These are phyloP conservation scores for Erysimum pusillum DNA, from an alignment of 441 rosid genomes.

Conservation along the genomic window DNA sequence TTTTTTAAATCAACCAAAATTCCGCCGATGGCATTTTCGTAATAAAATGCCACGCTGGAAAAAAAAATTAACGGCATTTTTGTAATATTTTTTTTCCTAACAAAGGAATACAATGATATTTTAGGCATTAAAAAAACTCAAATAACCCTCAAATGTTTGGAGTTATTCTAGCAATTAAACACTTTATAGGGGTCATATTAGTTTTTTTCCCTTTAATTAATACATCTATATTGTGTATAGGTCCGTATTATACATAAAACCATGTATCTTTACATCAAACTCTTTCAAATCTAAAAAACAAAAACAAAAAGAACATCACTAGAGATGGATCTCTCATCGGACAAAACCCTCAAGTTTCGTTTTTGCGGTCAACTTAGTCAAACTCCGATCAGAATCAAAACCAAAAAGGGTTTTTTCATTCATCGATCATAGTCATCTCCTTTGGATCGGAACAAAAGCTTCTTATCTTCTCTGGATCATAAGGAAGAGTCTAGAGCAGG, in stretches of 20 bases:
- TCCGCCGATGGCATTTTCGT: too few species aligned
- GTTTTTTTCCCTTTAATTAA: too few species aligned
- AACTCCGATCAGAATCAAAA: conserved; percentile 39
- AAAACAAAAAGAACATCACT: conserved; percentile 13
- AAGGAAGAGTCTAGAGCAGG: conserved; percentile 44
- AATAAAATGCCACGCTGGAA: too few species aligned
- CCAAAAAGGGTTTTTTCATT: conserved; percentile 43
- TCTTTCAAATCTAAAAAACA: conserved; percentile 19
- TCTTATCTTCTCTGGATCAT: conserved; percentile 14
- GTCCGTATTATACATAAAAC: conserved; percentile 37
- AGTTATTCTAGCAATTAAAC: too few species aligned
- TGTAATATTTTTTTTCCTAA: too few species aligned
- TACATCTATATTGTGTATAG: conserved; percentile 21
- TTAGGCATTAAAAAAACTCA: too few species aligned
- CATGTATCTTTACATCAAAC: conserved; percentile 47
- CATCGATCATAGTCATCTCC: conserved; percentile 22
- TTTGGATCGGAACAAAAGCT: conserved; percentile 3
- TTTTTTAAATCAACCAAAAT: too few species aligned
- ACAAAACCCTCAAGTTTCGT: conserved; percentile 33
- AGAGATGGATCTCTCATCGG: conserved; percentile 35
- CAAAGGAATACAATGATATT: too few species aligned
- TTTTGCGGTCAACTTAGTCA: conserved; percentile 26
- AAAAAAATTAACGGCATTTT: too few species aligned
- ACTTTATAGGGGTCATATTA: too few species aligned
- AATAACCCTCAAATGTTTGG: too few species aligned